phyloP scores from a whole-genome alignment of 306 rosid genomes.

The Cicer bijugum region DNA sequence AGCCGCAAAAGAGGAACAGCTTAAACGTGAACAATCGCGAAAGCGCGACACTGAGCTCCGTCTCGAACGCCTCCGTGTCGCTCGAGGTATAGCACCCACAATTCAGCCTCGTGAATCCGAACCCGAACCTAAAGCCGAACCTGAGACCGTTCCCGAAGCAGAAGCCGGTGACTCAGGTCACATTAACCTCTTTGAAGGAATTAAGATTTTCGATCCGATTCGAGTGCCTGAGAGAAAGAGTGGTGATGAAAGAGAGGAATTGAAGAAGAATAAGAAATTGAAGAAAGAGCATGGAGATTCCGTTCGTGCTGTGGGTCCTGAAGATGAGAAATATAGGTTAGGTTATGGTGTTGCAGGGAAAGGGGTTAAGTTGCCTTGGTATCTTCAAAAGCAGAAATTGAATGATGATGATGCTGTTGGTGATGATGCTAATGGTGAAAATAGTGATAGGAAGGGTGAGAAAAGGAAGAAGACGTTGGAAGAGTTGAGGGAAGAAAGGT shows the following conservation, averaged over 20 bases:
- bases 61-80: conserved; percentile 68
- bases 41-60: conserved; percentile 81
- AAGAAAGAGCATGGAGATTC: conserved; percentile 61
- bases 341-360: conserved; percentile 92
- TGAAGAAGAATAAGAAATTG: conserved; percentile 62
- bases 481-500: conserved; percentile 79
- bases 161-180: conserved; percentile 57
- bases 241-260: conserved; percentile 46
- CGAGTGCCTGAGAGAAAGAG: conserved; percentile 48
- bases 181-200: conserved; percentile 82
- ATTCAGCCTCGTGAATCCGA: conserved; percentile 32
- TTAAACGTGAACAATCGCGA: conserved; percentile 73
- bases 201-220: conserved; percentile 77
- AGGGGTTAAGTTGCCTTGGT: conserved; percentile 90
- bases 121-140: conserved; percentile 36
- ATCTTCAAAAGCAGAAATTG: conserved; percentile 61
- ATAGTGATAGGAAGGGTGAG: conserved; percentile 41
- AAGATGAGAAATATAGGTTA: conserved; percentile 86
- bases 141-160: conserved; percentile 32
- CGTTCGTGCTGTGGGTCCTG: conserved; percentile 57
- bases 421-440: conserved; percentile 14
- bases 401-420: conserved; percentile 35
- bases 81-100: conserved; percentile 69
- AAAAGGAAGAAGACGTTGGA: conserved; percentile 71
- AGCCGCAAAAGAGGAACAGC: conserved; percentile 91